These are phyloP conservation scores for Alternaria gansuensis DNA, from an alignment of 2,329 filamentous ascomycete species.

Conservation along the genomic window DNA sequence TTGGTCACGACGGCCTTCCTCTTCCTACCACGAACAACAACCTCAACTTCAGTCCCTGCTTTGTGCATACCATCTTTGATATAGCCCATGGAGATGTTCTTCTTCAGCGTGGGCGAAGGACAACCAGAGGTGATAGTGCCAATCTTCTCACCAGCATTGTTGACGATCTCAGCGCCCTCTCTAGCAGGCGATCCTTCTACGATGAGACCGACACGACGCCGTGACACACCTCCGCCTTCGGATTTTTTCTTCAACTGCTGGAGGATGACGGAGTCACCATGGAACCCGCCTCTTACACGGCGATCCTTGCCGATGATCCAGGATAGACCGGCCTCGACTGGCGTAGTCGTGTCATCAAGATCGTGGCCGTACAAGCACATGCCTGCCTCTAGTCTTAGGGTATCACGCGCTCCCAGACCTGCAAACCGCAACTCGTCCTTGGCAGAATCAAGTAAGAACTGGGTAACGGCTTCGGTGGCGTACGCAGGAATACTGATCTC, in stretches of 20 bases:
- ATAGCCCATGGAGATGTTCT: slow-evolving; percentile 97
- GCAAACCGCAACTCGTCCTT: slow-evolving; percentile 77
- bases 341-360: slow-evolving; percentile 79
- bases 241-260: slow-evolving; percentile 78
- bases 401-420: slow-evolving; percentile 90
- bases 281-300: slow-evolving; percentile 76
- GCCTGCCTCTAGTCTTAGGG: slow-evolving; percentile 90
- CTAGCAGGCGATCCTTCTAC: slow-evolving; percentile 88
- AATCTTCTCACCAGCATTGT: slow-evolving; percentile 70
- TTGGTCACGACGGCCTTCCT: slow-evolving; percentile 79
- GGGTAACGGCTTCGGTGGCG: slow-evolving; percentile 71
- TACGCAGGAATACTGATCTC: slow-evolving; percentile 84
- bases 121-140: slow-evolving; percentile 89
- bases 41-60: slow-evolving; percentile 79
- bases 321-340: slow-evolving; percentile 70
- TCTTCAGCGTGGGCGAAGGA: slow-evolving; percentile 83
- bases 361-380: slow-evolving; percentile 99
- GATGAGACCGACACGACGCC: slow-evolving; percentile 81
- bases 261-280: slow-evolving; percentile 81
- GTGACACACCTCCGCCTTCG: slow-evolving; percentile 72
- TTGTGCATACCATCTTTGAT: slow-evolving; percentile 83
- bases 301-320: slow-evolving; percentile 90
- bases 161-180: slow-evolving; percentile 83
- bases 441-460: slow-evolving; percentile 71
- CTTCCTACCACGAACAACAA: slow-evolving; percentile 78